Evolutionary conservation across 2,329 filamentous ascomycete genomes (phyloP).

Genomic region (Phyllosticta capitalensis): DNA sequence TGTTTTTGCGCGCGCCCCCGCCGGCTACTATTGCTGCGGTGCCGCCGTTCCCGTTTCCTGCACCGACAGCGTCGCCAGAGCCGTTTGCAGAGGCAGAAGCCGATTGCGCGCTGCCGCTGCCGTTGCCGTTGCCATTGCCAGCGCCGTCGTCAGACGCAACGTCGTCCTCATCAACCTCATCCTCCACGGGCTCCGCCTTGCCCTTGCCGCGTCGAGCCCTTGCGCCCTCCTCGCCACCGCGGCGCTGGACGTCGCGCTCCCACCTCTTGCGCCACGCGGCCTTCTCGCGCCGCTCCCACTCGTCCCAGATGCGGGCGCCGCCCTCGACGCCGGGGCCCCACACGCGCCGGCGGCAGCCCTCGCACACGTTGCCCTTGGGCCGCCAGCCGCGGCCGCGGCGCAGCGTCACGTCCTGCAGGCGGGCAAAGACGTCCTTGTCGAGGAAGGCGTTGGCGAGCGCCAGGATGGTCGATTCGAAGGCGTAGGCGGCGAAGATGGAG

Average conservation of each 20-base stretch:
- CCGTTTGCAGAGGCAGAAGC: conserved; percentile 14
- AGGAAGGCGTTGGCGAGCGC: conserved; percentile 76
- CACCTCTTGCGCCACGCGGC: conserved; percentile 32
- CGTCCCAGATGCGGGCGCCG: conserved; percentile 63
- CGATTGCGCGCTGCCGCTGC: conserved; percentile 19
- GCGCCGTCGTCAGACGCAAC: conserved; percentile 30
- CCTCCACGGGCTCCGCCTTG: conserved; percentile 24
- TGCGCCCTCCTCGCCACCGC: conserved; percentile 24
- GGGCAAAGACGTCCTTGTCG: conserved; percentile 78
- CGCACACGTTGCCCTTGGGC: conserved; percentile 76
- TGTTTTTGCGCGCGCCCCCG: not conserved
- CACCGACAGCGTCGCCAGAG: conserved; percentile 36
- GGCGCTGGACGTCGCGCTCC: conserved; percentile 15
- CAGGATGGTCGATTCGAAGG: conserved; percentile 87
- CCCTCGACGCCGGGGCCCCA: conserved; percentile 72
- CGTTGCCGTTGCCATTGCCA: conserved; percentile 32
- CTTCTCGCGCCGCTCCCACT: conserved; percentile 58
- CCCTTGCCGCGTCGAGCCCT: conserved; percentile 46
- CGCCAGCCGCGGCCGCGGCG: conserved; percentile 82
- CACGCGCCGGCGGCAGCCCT: conserved; percentile 68
- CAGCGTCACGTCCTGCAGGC: conserved; percentile 64
- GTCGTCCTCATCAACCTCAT: conserved; percentile 23
- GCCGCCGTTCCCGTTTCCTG: conserved; percentile 28
- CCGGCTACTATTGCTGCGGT: not conserved
- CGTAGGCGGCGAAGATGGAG: conserved; percentile 90